Percentiles rank a stretch among this genome's conserved stretches.
Evolutionary conservation across 2,329 filamentous ascomycete species (phyloP).

Genomic region (Alternaria incomplexa): DNA sequence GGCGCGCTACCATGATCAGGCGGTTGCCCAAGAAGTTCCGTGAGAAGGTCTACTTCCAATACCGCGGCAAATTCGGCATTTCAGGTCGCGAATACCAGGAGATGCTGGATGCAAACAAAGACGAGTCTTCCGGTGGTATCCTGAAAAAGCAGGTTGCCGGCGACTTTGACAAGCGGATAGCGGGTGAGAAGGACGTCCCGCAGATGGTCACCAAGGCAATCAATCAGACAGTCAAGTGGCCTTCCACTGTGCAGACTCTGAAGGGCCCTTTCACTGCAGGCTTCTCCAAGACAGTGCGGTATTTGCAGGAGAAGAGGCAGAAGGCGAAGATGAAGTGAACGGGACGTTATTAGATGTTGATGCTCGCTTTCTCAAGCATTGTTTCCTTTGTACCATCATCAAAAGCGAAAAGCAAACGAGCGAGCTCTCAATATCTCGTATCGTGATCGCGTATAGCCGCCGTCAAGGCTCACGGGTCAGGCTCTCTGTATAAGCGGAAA

Average conservation of each 20-base stretch:
- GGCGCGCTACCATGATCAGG: conserved; percentile 94
- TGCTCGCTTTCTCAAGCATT: neutral
- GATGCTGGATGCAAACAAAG: conserved; percentile 79
- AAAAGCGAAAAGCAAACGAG: conserved; percentile 15
- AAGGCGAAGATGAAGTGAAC: conserved; percentile 48
- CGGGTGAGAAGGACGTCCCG: conserved; percentile 72
- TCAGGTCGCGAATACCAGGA: conserved; percentile 81
- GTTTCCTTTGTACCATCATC: conserved; percentile 25
- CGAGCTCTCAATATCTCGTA: no score
- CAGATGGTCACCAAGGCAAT: conserved; percentile 77
- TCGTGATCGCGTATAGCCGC: conserved; percentile 13
- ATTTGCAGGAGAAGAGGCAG: conserved; percentile 76
- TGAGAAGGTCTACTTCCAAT: conserved; percentile 89
- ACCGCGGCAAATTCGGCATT: conserved; percentile 88
- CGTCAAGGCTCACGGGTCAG: conserved; percentile 27
- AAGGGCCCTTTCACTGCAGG: conserved; percentile 87
- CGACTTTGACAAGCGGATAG: conserved; percentile 85
- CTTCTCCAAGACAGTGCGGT: conserved; percentile 70
- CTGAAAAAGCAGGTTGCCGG: conserved; percentile 79
- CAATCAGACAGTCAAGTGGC: conserved; percentile 88
- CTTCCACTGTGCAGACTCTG: conserved; percentile 83
- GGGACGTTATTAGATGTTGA: neutral
- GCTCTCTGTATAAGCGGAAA: conserved; percentile 23
- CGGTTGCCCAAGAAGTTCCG: conserved; percentile 87
- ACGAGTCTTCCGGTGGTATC: conserved; percentile 66